These are phyloP conservation scores for Lenzites betulinus DNA, from an alignment of 768 basidiomycete genomes.

Conservation along the genomic window DNA sequence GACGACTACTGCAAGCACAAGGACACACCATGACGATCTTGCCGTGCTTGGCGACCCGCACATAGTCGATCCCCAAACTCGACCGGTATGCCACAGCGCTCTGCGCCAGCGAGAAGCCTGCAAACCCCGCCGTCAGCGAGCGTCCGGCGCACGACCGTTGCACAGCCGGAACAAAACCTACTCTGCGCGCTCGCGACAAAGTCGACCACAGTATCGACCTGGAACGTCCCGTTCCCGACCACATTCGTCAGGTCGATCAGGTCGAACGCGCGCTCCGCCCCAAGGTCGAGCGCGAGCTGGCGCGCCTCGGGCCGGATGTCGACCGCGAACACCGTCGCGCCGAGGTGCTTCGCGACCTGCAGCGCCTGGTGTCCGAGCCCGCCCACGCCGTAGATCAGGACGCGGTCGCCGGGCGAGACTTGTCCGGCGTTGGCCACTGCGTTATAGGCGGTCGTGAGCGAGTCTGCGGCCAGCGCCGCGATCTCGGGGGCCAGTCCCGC, in stretches of 20 bases:
- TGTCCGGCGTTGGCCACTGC: constrained; percentile 8
- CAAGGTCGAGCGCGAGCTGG: constrained; percentile 27
- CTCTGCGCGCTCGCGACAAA: constrained; percentile 27
- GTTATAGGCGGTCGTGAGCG: constrained; percentile 5
- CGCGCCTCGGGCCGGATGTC: constrained; percentile 28
- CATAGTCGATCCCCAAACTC: background rate
- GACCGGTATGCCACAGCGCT: background rate
- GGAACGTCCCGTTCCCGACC: constrained; percentile 17
- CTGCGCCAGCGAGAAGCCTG: constrained; percentile 8
- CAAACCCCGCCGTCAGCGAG: background rate
- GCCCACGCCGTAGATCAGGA: constrained; percentile 16
- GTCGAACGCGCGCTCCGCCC: constrained; percentile 26
- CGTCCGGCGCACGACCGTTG: background rate
- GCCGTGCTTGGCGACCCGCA: background rate
- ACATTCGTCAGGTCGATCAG: constrained; percentile 19
- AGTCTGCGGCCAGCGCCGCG: constrained; percentile 7
- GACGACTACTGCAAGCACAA: background rate
- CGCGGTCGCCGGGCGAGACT: background rate
- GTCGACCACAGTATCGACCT: constrained; percentile 29
- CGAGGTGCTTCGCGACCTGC: constrained; percentile 29
- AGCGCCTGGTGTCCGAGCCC: constrained; percentile 19
- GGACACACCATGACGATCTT: constrained; percentile 8
- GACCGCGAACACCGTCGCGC: constrained; percentile 30
- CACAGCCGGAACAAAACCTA: background rate
- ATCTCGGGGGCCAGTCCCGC: constrained; percentile 14